Base-by-base conservation (phyloP, 345 rosid genomes). In the Jatropha curcas region DNA sequence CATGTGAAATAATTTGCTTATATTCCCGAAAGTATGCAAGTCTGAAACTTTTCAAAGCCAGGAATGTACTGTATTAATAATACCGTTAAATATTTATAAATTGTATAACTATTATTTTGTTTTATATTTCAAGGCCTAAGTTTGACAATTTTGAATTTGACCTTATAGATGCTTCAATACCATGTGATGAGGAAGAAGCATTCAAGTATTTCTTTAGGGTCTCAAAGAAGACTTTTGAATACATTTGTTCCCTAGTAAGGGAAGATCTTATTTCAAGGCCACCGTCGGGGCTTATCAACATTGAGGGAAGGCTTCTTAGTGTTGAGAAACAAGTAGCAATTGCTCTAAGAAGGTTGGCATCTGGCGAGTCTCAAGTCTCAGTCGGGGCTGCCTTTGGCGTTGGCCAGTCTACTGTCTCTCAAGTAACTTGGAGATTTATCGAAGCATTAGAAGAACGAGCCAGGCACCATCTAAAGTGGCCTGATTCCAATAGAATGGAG, bases 301-400 rank as follows among this genome's bases (percentile, higher is more conserved):
- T 92, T 69, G 98, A 94, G 73, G 98, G 98, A 14, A 90, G 98
- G 85, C 91, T 94, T 59, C 93, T 92, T 33, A 92, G 97, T 74
- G 98, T 92, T 2, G 97, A 94, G 87, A 94, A 94, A 80, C 97
- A 94, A 79, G 98, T 92, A 56, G 98, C 98, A 16, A 94, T 94
- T 59, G 94, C 98, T 60, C 76, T 92, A 0, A 80, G 98, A 81
- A 85, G 95, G 79, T 73, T 94, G 70, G 98, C 98, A 4, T 94
- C 98, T 2, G 97, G 98, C 16, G 97, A 94, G 58, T 94, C 98
- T 72, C 98, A 94, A 76, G 98, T 94, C 72, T 94, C 95, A 0
- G 95, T 94, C 3, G 98, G 97, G 24, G 91, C 89, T 35, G 85
- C 98, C 69, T 92, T 94, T 56, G 90, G 98, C 51, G 97, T 92